Evolutionary conservation across 2,329 filamentous ascomycete species (phyloP).

Genomic region (Cyphellophora europaea): DNA sequence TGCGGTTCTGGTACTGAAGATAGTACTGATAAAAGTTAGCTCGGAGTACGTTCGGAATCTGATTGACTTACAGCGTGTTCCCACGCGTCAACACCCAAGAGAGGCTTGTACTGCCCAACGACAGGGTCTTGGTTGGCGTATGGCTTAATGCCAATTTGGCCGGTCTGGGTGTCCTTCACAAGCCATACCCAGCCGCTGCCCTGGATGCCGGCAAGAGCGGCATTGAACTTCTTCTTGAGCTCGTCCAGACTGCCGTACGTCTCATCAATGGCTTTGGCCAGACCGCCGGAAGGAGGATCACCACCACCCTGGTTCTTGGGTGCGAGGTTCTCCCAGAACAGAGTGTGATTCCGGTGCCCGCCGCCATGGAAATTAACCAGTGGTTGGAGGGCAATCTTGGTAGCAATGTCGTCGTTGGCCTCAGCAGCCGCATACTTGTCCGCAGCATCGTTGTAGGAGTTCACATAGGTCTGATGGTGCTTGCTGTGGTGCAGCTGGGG

Average conservation of each 20-base stretch:
- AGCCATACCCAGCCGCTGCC: constrained; percentile 57
- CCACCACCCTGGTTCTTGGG: constrained; percentile 54
- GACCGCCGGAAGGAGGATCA: constrained; percentile 49
- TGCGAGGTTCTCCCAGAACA: constrained; percentile 71
- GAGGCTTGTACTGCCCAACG: constrained; percentile 68
- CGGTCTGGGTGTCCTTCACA: constrained; percentile 53
- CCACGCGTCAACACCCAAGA: constrained; percentile 89
- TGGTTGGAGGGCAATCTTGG: constrained; percentile 58
- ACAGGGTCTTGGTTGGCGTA: constrained; percentile 85
- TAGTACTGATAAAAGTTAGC: constrained; percentile 24
- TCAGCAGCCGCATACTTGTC: constrained; percentile 54
- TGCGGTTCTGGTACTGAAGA: constrained; percentile 92
- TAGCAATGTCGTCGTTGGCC: constrained; percentile 48
- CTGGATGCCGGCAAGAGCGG: constrained; percentile 55
- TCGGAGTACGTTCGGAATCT: background rate
- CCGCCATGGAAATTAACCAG: constrained; percentile 82
- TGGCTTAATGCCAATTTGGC: constrained; percentile 49
- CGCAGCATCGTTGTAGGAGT: constrained; percentile 69
- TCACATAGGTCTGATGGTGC: constrained; percentile 90
- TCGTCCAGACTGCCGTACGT: constrained; percentile 50
- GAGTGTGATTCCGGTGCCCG: constrained; percentile 84
- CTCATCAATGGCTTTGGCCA: constrained; percentile 49
- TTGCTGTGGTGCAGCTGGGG: constrained; percentile 76
- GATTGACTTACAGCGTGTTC: constrained; percentile 57
- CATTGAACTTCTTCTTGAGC: constrained; percentile 55